phyloP scores from a whole-genome alignment of 139 green algal genomes.

The Dunaliella primolecta region DNA sequence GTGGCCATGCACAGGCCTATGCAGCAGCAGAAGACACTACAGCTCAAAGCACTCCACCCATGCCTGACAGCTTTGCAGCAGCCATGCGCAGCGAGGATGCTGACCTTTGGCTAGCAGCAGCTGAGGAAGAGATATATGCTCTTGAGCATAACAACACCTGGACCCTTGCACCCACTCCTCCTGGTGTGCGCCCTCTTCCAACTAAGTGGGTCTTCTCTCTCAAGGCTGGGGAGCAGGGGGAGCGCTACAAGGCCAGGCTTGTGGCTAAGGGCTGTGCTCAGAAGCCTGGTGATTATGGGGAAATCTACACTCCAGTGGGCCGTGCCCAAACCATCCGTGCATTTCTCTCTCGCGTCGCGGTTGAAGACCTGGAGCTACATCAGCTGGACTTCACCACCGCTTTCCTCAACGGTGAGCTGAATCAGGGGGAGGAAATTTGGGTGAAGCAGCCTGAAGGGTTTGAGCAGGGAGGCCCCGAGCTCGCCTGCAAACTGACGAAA shows the following conservation, averaged over 20 bases:
- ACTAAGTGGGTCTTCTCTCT: conserved; percentile 44
- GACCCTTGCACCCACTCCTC: too few relatives aligned
- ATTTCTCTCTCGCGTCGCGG: conserved; percentile 24
- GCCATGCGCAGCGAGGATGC: too few relatives aligned
- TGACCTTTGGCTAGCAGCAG: too few relatives aligned
- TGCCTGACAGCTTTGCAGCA: too few relatives aligned
- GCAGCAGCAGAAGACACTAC: too few relatives aligned
- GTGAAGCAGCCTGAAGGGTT: conserved; percentile 32
- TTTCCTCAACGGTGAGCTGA: conserved; percentile 52
- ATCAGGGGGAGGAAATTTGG: conserved; percentile 14
- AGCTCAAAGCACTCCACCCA: too few relatives aligned
- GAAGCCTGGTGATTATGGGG: conserved; percentile 25
- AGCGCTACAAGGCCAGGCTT: conserved; percentile 49
- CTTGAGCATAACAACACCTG: too few relatives aligned
- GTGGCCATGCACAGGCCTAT: too few relatives aligned
- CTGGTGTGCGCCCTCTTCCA: too few relatives aligned
- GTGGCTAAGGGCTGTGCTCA: conserved; percentile 53
- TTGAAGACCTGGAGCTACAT: conserved; percentile 33
- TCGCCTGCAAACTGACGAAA: conserved; percentile 21
- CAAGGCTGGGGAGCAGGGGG: conserved; percentile 33
- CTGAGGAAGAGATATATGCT: too few relatives aligned
- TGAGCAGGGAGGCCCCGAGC: background rate
- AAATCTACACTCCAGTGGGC: conserved; percentile 32
- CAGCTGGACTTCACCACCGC: conserved; percentile 56
- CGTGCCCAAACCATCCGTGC: conserved; percentile 10